These are phyloP conservation scores for Aspergillus pseudotamarii DNA, from an alignment of 2,329 filamentous ascomycete species.

Conservation along the genomic window DNA sequence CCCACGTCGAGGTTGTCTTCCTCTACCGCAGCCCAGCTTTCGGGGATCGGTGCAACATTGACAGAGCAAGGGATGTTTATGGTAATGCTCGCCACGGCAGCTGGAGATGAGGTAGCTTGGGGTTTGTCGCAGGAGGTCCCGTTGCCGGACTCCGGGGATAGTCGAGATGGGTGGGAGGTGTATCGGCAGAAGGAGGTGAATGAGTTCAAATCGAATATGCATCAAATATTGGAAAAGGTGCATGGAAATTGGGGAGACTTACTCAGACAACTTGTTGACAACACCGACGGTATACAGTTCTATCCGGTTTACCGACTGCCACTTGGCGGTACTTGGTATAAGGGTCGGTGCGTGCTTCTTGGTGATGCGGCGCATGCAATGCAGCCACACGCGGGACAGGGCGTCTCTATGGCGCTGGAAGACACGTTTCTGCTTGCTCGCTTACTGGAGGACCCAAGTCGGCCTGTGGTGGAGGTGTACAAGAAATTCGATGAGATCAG, in stretches of 20 bases:
- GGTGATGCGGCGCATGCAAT: slow-evolving; percentile 40
- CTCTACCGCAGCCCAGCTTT: neutral
- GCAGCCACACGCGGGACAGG: slow-evolving; percentile 51
- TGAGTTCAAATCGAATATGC: slow-evolving; percentile 22
- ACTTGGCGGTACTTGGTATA: slow-evolving; percentile 36
- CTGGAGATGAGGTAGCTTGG: slow-evolving; percentile 30
- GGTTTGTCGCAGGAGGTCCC: slow-evolving; percentile 31
- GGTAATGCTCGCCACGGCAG: slow-evolving; percentile 26
- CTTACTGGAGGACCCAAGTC: slow-evolving; percentile 21
- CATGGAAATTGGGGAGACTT: neutral
- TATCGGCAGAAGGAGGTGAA: slow-evolving; percentile 28
- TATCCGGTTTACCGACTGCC: neutral
- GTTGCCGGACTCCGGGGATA: slow-evolving; percentile 23
- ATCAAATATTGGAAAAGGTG: slow-evolving; percentile 5
- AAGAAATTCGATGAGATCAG: slow-evolving; percentile 28
- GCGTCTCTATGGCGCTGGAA: slow-evolving; percentile 57
- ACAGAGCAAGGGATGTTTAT: slow-evolving; percentile 5
- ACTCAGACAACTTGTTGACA: neutral
- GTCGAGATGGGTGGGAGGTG: slow-evolving; percentile 33
- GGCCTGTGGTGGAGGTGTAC: slow-evolving; percentile 24
- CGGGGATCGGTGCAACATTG: neutral
- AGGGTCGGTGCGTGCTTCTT: slow-evolving; percentile 37
- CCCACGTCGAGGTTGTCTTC: neutral
- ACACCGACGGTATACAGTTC: neutral
- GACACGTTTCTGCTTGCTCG: slow-evolving; percentile 42